These are phyloP conservation scores for Cucumis melo DNA, from an alignment of 306 rosid genomes.

Conservation along the genomic window DNA sequence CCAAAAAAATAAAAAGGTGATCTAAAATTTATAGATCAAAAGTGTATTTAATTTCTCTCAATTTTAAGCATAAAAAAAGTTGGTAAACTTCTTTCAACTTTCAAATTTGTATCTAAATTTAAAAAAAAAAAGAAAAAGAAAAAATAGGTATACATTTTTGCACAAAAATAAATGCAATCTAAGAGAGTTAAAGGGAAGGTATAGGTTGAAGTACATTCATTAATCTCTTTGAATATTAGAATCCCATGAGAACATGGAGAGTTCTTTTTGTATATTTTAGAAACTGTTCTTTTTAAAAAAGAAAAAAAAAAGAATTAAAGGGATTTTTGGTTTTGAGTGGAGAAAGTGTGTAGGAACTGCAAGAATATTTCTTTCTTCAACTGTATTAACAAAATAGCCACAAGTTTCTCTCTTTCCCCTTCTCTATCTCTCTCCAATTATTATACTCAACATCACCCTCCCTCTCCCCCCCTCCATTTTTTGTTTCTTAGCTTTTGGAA, in stretches of 20 bases:
- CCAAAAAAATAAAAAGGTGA: too few relatives aligned
- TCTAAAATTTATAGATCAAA: too few relatives aligned
- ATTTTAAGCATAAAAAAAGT: too few relatives aligned
- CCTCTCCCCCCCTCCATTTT: conserved; percentile 16
- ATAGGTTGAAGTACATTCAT: background rate
- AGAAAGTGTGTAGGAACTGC: conserved; percentile 43
- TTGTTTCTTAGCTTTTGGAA: conserved; percentile 80
- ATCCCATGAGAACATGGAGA: background rate
- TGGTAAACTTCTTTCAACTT: too few relatives aligned
- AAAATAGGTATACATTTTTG: too few relatives aligned
- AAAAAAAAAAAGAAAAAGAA: too few relatives aligned
- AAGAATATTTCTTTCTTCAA: conserved; percentile 41
- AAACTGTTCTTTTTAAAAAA: too few relatives aligned
- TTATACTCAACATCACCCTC: conserved; percentile 41
- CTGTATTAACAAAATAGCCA: conserved; percentile 58
- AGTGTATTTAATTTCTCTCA: too few relatives aligned
- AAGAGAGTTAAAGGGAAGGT: background rate
- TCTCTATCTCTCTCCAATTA: conserved; percentile 45
- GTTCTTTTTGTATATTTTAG: background rate
- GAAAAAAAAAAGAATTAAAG: too few relatives aligned
- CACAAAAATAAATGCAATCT: too few relatives aligned
- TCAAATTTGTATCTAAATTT: too few relatives aligned
- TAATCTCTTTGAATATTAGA: background rate
- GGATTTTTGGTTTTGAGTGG: conserved; percentile 5
- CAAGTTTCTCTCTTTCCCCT: conserved; percentile 30